Base-by-base conservation (phyloP, 176 grass and related monocot genomes). In the Tuctoria greenei region DNA sequence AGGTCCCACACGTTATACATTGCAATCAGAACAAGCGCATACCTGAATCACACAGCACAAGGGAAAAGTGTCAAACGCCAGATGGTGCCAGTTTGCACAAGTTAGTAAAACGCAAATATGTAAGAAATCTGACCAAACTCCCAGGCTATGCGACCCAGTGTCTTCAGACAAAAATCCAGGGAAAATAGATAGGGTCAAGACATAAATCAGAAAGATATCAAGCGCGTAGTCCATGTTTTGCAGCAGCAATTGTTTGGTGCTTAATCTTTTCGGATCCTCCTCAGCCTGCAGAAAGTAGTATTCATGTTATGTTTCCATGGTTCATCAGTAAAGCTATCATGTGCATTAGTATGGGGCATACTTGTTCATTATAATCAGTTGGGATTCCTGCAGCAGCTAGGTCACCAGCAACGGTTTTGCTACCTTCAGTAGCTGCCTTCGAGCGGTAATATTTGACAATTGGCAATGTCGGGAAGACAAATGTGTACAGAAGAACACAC, bases 151-250 rank as follows among this genome's bases (percentile, higher is more conserved):
- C 47, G 76, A 81, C 16, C 95, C 95, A 2, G 91, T 90, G 66
- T 98, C 95, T 74, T 98, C 95, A 14, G 95, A 92, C 68, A 98
- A 82, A 76, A 98, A 98, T 14, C 95, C 95, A 59, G 91, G 89
- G 61, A 98, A 92, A 67, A 98, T 94, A 2, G 95, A 98, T 20
- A 98, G 68, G 4, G 95, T 98, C 75, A 98, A 34, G n/a, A 95
- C 86, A 40, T 98, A 92, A 42, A 98, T 88, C 40, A 98, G 84
- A 84, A 63, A 98, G 14, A 90, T 51, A 56, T 87, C 80, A 10
- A 90, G 9, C 0, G 79, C 67, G 8, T 98, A 95, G 40, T 98
- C 95, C 6, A 85, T 84, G 60, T 98, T 98, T 59, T 95, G 16
- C 55, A 88, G 20, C 54, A 95, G 45, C 28, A 98, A 78, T 38